Conservation (phyloP, 306 rosid species). For the Hippophae gyantsensis region DNA sequence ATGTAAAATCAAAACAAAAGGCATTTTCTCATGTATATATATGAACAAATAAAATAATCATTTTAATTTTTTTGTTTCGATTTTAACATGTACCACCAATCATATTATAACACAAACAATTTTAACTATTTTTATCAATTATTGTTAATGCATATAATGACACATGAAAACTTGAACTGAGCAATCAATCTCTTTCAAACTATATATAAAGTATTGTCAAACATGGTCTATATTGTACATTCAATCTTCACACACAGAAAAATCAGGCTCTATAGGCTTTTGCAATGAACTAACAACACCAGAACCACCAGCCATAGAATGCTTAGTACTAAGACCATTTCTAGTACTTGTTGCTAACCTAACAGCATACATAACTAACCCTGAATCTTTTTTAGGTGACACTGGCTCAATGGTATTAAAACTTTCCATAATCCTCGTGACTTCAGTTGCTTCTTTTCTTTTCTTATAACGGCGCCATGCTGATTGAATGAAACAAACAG, state of each 20-base stretch:
- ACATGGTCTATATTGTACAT: no score
- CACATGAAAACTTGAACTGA: no score
- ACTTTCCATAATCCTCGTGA: neutral
- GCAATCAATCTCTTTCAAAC: no score
- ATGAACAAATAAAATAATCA: no score
- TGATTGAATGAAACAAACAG: constrained; percentile 52
- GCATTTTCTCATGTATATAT: no score
- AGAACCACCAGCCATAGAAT: constrained; percentile 24
- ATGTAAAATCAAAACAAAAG: no score
- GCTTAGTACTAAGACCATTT: constrained; percentile 28
- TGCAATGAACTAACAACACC: constrained; percentile 32
- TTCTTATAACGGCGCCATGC: constrained; percentile 53
- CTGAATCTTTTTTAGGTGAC: constrained; percentile 1
- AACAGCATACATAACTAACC: constrained; percentile 10
- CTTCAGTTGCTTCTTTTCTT: constrained; percentile 33
- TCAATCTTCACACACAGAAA: constrained; percentile 7
- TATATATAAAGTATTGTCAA: no score
- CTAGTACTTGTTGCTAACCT: constrained; percentile 25
- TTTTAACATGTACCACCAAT: no score
- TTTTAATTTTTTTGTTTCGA: no score
- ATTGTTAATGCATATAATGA: no score
- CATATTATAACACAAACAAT: no score
- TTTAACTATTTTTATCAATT: no score
- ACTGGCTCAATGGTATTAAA: neutral
- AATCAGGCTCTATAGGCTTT: constrained; percentile 53